Evolutionary conservation across 2,329 filamentous ascomycete genomes (phyloP).

Genomic region (Phoma sp.): DNA sequence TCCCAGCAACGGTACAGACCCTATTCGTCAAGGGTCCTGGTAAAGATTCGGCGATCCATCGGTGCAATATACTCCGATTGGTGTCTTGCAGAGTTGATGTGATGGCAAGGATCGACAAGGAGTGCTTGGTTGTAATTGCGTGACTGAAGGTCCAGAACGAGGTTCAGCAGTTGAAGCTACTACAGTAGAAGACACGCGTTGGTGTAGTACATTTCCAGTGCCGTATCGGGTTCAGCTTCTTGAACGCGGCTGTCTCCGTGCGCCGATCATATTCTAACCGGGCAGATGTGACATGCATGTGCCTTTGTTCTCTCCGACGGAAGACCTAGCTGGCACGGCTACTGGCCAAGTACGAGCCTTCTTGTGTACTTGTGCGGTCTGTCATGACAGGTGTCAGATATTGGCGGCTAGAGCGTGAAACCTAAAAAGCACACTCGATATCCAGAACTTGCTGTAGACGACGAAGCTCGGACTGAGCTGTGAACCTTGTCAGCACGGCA

Average conservation of each 20-base stretch:
- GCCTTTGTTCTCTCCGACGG: neutral
- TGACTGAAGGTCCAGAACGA: neutral
- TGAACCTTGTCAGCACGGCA: neutral
- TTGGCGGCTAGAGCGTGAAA: too few relatives aligned
- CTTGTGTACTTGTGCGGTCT: neutral
- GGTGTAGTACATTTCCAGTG: neutral
- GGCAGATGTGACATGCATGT: neutral
- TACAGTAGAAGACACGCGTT: neutral
- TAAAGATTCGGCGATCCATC: slow-evolving; percentile 1
- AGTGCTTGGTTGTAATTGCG: neutral
- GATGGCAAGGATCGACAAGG: slow-evolving; percentile 2
- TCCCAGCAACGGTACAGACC: neutral
- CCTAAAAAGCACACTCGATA: too few relatives aligned
- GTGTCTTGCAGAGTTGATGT: slow-evolving; percentile 6
- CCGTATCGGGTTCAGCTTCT: neutral
- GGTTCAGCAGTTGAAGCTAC: neutral
- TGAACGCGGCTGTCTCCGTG: neutral
- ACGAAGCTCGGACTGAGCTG: neutral
- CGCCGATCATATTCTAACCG: neutral
- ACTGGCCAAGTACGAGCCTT: neutral
- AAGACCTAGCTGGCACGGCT: neutral
- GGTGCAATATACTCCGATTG: neutral
- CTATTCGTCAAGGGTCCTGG: neutral
- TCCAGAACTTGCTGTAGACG: too few relatives aligned
- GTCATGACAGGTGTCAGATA: neutral